Base-by-base conservation (phyloP, 2,329 filamentous ascomycete genomes). In the Apiospora sp. region DNA sequence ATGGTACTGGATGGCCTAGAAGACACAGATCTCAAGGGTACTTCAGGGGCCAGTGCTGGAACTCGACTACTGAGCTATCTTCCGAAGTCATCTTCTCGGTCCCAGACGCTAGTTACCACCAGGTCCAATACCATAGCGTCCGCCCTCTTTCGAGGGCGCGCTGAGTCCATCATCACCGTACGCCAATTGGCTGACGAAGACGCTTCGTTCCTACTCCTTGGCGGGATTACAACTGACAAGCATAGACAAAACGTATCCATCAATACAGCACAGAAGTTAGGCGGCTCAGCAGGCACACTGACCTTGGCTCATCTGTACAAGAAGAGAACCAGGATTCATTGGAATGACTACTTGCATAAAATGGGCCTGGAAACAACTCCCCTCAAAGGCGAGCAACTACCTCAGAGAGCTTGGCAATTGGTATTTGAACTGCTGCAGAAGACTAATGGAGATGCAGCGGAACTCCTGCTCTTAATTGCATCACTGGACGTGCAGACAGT, bases 1-100 rank as follows among this genome's bases (percentile, higher is more conserved):
- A 71, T 71, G 51, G 30, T 71, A 19, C 51, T 71, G 4, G 69
- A 71, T 30, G 54, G 69, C 3, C 51, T 64, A 22, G 69, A 71
- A 8, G 69, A 71, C 69, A 64, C 19, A 34, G 22, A 27, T 12
- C 46, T 48, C 46, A 48, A 7, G 46, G 19, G 22, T 16, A 48
- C 3, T 22, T 48, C 46, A 14, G 46, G 46, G 46, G 16, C 22
- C 46, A 22, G 22, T 19, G 16, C 46, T 48, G 46, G 46, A 19
- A 48, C 6, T 8, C 46, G 19, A 6, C 46, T 48, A 5, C 19
- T 22, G 46, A 16, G 22, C 2, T 48, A 48, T 7, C 19, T 48
- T 4, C 46, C 46, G 19, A 48, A 48, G 46, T 22, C 19, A 16
- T 22, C 46, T 22, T 8, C 19, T 48, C 46, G 46, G 22, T 16